Conservation (phyloP, 1,284 basidiomycete genomes). For the Trichosporon asahii region DNA sequence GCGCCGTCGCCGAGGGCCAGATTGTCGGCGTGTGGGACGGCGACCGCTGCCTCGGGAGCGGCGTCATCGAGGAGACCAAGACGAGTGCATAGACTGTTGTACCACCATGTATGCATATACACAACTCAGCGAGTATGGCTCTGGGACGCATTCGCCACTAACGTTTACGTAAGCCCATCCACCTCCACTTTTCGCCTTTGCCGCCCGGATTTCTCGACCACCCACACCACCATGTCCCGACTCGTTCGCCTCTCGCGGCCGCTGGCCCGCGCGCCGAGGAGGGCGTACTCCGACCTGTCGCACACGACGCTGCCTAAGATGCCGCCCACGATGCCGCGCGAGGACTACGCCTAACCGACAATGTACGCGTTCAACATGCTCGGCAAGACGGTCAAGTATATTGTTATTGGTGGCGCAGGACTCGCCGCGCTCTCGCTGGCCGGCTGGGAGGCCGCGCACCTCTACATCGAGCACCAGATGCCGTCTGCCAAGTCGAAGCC, state of each 20-base stretch:
- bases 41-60: constrained; percentile 80
- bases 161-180: neutral
- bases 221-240: constrained; percentile 6
- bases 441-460: constrained; percentile 59
- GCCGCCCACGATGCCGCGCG: constrained; percentile 42
- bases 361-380: constrained; percentile 45
- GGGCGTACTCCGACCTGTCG: constrained; percentile 5
- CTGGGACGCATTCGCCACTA: neutral
- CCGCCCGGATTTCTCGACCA: neutral
- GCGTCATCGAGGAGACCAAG: constrained; percentile 57
- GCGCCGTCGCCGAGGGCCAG: constrained; percentile 76
- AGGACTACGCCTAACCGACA: constrained; percentile 48
- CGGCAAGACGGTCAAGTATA: constrained; percentile 37
- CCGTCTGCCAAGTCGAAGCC: constrained; percentile 48
- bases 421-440: constrained; percentile 51
- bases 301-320: constrained; percentile 26
- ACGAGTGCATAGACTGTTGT: constrained; percentile 19
- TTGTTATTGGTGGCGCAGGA: constrained; percentile 42
- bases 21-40: constrained; percentile 69
- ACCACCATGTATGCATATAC: constrained; percentile 10
- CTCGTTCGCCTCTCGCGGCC: constrained; percentile 2
- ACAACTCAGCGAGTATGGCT: too few species aligned
- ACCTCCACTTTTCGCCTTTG: constrained; percentile 9
- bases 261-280: neutral
- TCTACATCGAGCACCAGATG: constrained; percentile 67